Percentiles rank a stretch among this genome's conserved stretches.
Evolutionary conservation across 1,284 basidiomycete species (phyloP).

Genomic region (Cutaneotrichosporon sp.): DNA sequence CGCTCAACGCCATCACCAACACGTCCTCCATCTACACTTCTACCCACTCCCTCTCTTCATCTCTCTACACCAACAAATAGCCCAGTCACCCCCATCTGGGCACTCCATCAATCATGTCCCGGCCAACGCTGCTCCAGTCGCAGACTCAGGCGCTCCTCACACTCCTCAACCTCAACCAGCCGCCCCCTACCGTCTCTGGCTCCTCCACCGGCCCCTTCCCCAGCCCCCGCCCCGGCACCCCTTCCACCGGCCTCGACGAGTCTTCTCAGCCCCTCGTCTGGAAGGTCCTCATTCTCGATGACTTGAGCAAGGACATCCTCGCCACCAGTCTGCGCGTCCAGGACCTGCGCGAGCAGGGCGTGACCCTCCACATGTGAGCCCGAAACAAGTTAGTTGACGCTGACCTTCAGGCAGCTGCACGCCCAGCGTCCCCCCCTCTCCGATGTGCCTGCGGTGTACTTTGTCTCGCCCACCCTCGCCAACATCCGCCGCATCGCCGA

Average conservation of each 20-base stretch:
- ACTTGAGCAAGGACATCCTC: constrained; percentile 92
- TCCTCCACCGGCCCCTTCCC: constrained; percentile 35
- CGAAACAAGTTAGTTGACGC: not conserved
- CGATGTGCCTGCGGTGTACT: constrained; percentile 97
- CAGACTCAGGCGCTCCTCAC: constrained; percentile 57
- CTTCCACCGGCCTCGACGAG: constrained; percentile 41
- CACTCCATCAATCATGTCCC: constrained; percentile 33
- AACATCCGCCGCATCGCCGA: constrained; percentile 89
- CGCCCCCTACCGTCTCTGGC: constrained; percentile 20
- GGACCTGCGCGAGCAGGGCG: constrained; percentile 92
- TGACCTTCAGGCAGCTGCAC: constrained; percentile 74
- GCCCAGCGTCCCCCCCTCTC: constrained; percentile 82
- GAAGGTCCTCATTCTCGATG: constrained; percentile 96
- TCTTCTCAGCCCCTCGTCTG: constrained; percentile 74
- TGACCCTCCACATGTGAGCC: constrained; percentile 92
- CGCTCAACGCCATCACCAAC: not conserved
- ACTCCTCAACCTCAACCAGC: constrained; percentile 57
- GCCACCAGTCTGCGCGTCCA: constrained; percentile 94
- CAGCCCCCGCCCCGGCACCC: constrained; percentile 35
- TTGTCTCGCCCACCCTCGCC: constrained; percentile 83
- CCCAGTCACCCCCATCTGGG: not conserved
- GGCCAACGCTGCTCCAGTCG: constrained; percentile 54
- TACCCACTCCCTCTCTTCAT: not conserved
- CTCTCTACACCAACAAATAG: not conserved
- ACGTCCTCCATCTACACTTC: not conserved